phyloP scores from a whole-genome alignment of 176 grass and related monocot genomes.

The Ensete glaucum region DNA sequence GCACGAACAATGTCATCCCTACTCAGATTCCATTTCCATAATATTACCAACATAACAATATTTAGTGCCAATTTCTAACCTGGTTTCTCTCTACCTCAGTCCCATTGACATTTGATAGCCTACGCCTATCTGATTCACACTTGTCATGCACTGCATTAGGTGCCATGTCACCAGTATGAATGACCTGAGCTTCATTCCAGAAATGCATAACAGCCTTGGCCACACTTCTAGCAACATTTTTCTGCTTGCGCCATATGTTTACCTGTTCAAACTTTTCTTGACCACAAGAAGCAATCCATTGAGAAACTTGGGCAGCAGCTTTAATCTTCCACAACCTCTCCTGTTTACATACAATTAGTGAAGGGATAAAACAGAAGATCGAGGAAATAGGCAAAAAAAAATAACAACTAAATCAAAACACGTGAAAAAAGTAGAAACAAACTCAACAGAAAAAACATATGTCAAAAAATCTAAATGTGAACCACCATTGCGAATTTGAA shows the following conservation, averaged over 20 bases:
- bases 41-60: background rate
- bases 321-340: slow-evolving; percentile 82
- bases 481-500: background rate
- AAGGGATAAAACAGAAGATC: slow-evolving; percentile 6
- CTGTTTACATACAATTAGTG: slow-evolving; percentile 35
- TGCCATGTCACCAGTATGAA: background rate
- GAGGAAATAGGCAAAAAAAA: background rate
- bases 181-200: slow-evolving; percentile 45
- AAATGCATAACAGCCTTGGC: slow-evolving; percentile 56
- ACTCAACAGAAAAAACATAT: background rate
- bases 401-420: slow-evolving; percentile 8
- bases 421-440: background rate
- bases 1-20: too few species aligned
- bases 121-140: slow-evolving; percentile 8
- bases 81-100: slow-evolving; percentile 25
- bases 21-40: background rate
- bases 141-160: background rate
- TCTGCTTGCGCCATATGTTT: slow-evolving; percentile 47
- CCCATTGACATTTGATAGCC: background rate
- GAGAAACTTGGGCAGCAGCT: slow-evolving; percentile 52
- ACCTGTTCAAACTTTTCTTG: slow-evolving; percentile 62
- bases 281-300: slow-evolving; percentile 51
- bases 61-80: slow-evolving; percentile 1
- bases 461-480: background rate
- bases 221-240: slow-evolving; percentile 56